A percentile compares a stretch with the other conserved stretches of the same genome.
Conservation (phyloP, 2,329 filamentous ascomycete genomes). For the Aspergillus puulaauensis region DNA sequence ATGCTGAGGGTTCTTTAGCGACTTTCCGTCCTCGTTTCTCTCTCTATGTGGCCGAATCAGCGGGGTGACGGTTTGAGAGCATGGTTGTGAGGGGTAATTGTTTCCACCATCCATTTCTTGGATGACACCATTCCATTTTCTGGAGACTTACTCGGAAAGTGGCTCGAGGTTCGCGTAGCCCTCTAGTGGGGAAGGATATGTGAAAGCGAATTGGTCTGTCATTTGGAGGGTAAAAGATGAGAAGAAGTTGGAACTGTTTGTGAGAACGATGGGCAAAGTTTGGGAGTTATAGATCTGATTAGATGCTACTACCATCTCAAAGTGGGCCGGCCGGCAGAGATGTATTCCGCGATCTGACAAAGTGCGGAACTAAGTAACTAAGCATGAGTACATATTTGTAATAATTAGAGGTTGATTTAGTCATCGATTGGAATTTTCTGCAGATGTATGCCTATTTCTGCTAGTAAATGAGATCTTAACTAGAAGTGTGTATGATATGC, state of each 20-base stretch:
- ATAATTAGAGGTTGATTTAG: not conserved
- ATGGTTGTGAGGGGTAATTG: not conserved
- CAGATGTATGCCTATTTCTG: not conserved
- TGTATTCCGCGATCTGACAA: constrained; percentile 27
- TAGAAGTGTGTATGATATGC: not conserved
- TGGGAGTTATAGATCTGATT: constrained; percentile 1
- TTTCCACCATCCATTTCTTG: not conserved
- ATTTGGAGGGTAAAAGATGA: constrained; percentile 30
- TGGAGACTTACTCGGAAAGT: constrained; percentile 42
- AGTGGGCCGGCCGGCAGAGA: constrained; percentile 6
- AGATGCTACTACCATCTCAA: not conserved
- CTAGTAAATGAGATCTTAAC: not conserved
- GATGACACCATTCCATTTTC: not conserved
- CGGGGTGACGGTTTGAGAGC: not conserved
- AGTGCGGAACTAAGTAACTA: constrained; percentile 14
- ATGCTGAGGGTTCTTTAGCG: constrained; percentile 65
- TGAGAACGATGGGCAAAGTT: no score
- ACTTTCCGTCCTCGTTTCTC: constrained; percentile 72
- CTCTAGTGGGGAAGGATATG: constrained; percentile 55
- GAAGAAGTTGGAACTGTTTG: not conserved
- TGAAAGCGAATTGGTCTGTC: constrained; percentile 53
- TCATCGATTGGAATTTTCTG: not conserved
- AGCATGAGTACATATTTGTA: not conserved
- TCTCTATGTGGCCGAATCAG: constrained; percentile 44
- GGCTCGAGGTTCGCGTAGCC: constrained; percentile 52